Evolutionary conservation across 805 yeast genomes (phyloP).

Genomic region (Monosporozyma servazzii): DNA sequence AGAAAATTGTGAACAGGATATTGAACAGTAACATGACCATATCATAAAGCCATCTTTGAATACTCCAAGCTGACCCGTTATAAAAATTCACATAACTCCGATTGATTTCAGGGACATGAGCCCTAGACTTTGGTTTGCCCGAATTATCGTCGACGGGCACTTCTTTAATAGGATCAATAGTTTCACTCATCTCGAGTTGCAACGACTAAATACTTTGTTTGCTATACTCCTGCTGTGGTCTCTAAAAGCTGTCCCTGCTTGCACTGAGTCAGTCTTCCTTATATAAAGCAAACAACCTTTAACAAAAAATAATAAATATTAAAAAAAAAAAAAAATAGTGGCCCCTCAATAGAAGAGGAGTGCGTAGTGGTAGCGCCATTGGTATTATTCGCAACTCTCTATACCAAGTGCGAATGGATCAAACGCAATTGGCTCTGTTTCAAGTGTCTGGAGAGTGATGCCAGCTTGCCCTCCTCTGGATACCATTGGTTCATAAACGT

Average conservation of each 20-base stretch:
- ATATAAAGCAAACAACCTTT: too few species aligned
- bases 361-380: neutral
- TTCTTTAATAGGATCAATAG: neutral
- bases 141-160: neutral
- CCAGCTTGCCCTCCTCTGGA: neutral
- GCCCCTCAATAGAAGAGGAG: neutral
- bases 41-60: slow-evolving; percentile 25
- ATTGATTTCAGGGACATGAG: slow-evolving; percentile 21
- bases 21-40: slow-evolving; percentile 22
- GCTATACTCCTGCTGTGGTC: neutral
- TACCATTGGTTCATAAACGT: neutral
- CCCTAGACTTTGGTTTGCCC: slow-evolving; percentile 6
- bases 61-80: slow-evolving; percentile 19
- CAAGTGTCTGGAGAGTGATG: neutral
- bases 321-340: neutral
- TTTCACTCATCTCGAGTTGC: neutral
- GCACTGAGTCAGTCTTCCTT: neutral
- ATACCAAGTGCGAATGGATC: neutral
- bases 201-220: neutral
- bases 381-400: neutral
- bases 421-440: neutral
- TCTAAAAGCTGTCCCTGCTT: neutral
- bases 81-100: slow-evolving; percentile 18
- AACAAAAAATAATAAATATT: neutral
- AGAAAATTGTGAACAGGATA: slow-evolving; percentile 38